Percentiles rank a stretch among this genome's conserved stretches.
Conservation (phyloP, 2,329 filamentous ascomycete genomes). For the Parascedosporium putredinis region DNA sequence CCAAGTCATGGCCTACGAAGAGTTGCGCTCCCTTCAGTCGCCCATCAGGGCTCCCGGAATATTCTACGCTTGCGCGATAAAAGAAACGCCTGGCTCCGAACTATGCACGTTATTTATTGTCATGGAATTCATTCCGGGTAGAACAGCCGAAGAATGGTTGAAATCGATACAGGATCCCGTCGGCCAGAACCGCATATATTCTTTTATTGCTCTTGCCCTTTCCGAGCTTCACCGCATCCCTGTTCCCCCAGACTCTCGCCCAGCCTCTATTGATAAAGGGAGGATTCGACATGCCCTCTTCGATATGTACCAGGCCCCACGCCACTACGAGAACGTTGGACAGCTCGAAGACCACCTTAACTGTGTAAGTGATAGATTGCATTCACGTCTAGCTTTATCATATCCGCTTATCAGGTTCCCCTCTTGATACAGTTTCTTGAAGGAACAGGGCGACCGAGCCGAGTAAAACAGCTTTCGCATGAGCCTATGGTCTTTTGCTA, state of each 20-base stretch:
- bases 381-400: background rate
- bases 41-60: constrained; percentile 1
- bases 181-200: constrained; percentile 9
- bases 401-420: background rate
- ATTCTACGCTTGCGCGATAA: constrained; percentile 3
- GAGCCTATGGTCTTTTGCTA: constrained; percentile 15
- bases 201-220: constrained; percentile 11
- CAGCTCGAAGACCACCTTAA: constrained; percentile 14
- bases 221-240: constrained; percentile 13
- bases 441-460: constrained; percentile 7
- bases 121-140: constrained; percentile 9
- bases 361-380: constrained; percentile 9
- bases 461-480: constrained; percentile 9
- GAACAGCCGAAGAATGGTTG: constrained; percentile 5
- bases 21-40: background rate
- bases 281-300: constrained; percentile 9
- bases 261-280: constrained; percentile 1
- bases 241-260: constrained; percentile 7
- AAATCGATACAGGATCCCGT: constrained; percentile 9
- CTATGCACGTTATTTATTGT: constrained; percentile 4
- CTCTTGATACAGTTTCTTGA: constrained; percentile 5
- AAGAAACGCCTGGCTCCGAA: background rate
- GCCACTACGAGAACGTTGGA: constrained; percentile 12
- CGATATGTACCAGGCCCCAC: constrained; percentile 6
- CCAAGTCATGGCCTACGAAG: constrained; percentile 6